Conservation (phyloP, 2,329 filamentous ascomycete genomes). For the Dactylellina leptospora region DNA sequence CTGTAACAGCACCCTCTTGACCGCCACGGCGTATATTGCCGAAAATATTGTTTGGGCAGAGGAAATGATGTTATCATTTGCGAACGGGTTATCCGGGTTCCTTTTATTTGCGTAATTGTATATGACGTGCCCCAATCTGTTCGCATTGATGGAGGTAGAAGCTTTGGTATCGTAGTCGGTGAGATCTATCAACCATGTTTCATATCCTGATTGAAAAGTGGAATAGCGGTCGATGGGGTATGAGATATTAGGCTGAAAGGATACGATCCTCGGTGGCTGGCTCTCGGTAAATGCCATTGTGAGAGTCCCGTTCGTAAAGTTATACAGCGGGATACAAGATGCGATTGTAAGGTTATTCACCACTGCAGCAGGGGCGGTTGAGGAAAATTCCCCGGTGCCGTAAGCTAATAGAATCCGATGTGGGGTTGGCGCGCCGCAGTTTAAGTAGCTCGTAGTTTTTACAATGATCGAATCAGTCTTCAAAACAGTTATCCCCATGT, state of each 20-base stretch:
- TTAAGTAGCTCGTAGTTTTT: not conserved
- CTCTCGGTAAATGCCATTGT: not conserved
- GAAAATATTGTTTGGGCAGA: conserved; percentile 1
- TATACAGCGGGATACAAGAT: conserved; percentile 11
- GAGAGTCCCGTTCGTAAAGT: not conserved
- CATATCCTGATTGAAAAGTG: not conserved
- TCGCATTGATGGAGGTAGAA: not conserved
- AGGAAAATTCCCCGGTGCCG: not conserved
- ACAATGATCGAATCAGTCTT: not conserved
- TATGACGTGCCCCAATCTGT: conserved; percentile 5
- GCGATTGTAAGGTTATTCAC: not conserved
- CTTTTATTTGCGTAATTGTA: conserved; percentile 7
- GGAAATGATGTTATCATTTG: not conserved
- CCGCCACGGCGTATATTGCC: not conserved
- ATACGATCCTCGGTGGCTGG: not conserved
- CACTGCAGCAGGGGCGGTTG: not conserved
- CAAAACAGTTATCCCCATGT: not conserved
- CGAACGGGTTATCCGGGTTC: not conserved
- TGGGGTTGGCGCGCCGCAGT: not conserved
- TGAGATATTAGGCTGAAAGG: not conserved
- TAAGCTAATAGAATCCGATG: not conserved
- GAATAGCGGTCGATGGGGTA: not conserved
- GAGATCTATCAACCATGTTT: not conserved
- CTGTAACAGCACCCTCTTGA: not conserved
- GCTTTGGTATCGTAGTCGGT: conserved; percentile 8